These are phyloP conservation scores for Solanum pimpinellifolium DNA, from an alignment of 257 asterid genomes.

Conservation along the genomic window DNA sequence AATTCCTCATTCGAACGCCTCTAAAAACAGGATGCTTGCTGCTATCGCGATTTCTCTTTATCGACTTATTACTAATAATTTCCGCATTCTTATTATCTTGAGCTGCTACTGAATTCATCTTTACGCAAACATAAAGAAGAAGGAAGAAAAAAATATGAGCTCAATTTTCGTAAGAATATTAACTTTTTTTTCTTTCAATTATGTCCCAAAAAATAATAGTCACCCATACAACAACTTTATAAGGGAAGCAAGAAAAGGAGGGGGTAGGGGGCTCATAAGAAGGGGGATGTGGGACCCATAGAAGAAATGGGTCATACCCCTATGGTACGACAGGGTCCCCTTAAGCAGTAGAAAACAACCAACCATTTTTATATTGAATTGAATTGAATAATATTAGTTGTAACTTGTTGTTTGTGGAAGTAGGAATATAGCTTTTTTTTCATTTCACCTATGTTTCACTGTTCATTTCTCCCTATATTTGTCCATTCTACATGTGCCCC, in stretches of 20 bases:
- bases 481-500: neutral
- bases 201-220: slow-evolving; percentile 19
- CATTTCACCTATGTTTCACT: slow-evolving; percentile 40
- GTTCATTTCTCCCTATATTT: slow-evolving; percentile 12
- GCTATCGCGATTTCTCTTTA: slow-evolving; percentile 34
- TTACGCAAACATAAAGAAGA: neutral
- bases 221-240: slow-evolving; percentile 13
- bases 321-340: slow-evolving; percentile 27
- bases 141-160: too few species aligned
- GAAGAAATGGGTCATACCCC: slow-evolving; percentile 36
- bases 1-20: slow-evolving; percentile 77
- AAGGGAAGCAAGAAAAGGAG: neutral
- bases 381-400: neutral
- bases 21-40: slow-evolving; percentile 58
- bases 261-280: neutral
- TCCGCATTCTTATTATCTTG: neutral
- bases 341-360: slow-evolving; percentile 35
- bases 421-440: slow-evolving; percentile 6
- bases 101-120: neutral
- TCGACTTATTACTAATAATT: slow-evolving; percentile 2
- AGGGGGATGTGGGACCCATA: neutral
- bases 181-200: neutral
- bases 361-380: neutral
- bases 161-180: neutral
- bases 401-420: neutral